Percentiles rank a stretch among this genome's conserved stretches.
Conservation (phyloP, 805 yeast genomes). For the Torulaspora delbrueckii region DNA sequence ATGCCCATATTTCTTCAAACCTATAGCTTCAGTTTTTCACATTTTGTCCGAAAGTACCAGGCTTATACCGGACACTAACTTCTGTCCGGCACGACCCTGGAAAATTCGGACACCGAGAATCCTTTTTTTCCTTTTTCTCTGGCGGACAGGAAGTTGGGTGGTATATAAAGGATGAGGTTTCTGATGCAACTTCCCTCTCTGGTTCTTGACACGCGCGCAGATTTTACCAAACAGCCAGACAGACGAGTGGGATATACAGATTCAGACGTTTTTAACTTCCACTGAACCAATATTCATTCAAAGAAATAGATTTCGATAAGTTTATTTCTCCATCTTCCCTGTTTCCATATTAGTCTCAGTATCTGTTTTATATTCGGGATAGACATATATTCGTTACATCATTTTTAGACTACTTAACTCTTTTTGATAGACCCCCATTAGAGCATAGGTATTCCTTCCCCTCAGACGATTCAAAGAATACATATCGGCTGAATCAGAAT, state of each 20-base stretch:
- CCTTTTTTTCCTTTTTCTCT: not conserved
- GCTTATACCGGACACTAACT: not conserved
- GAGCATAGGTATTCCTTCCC: conserved; percentile 6
- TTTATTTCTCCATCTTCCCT: not conserved
- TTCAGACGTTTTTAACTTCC: not conserved
- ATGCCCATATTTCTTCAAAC: not conserved
- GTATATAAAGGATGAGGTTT: conserved; percentile 7
- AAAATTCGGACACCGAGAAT: not conserved
- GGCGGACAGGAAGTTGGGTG: not conserved
- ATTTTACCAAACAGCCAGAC: not conserved
- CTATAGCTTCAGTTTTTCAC: not conserved
- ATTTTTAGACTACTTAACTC: conserved; percentile 10
- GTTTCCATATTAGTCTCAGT: conserved; percentile 4
- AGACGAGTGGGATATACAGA: not conserved
- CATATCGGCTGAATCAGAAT: not conserved
- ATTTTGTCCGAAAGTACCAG: not conserved
- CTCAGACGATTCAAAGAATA: not conserved
- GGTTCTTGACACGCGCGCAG: no score
- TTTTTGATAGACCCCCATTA: conserved; percentile 7
- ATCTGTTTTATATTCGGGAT: conserved; percentile 7
- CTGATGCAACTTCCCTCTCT: not conserved
- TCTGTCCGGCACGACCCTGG: not conserved
- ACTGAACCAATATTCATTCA: not conserved
- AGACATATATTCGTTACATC: conserved; percentile 8
- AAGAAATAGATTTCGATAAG: not conserved